phyloP scores from a whole-genome alignment of 202 grass and related monocot genomes.

The Sporobolus alterniflorus region DNA sequence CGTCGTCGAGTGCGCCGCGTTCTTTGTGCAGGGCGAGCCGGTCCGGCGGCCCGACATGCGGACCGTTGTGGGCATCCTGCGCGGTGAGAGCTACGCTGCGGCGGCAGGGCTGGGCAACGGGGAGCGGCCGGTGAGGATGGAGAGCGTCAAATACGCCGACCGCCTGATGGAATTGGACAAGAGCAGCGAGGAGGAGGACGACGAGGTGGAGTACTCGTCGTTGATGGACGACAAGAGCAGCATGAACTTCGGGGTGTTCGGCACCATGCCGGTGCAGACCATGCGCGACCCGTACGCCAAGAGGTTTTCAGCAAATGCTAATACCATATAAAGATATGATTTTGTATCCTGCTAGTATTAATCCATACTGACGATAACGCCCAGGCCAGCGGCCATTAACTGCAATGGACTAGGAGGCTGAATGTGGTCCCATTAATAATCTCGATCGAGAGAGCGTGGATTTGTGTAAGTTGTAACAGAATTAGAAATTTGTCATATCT shows the following conservation, averaged over 20 bases:
- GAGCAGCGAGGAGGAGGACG: constrained; percentile 6
- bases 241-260: constrained; percentile 63
- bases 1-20: constrained; percentile 57
- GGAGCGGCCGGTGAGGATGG: constrained; percentile 15
- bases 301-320: constrained; percentile 34
- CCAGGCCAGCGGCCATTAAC: too few relatives aligned
- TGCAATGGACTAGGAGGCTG: too few relatives aligned
- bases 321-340: constrained; percentile 30
- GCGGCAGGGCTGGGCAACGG: background rate
- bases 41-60: constrained; percentile 74
- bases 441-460: too few relatives aligned
- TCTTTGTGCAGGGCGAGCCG: constrained; percentile 71
- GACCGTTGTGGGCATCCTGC: constrained; percentile 59
- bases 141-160: constrained; percentile 64
- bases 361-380: too few relatives aligned
- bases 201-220: constrained; percentile 31
- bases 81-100: background rate
- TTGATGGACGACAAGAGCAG: constrained; percentile 55
- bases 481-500: too few relatives aligned
- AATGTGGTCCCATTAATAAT: too few relatives aligned
- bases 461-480: too few relatives aligned
- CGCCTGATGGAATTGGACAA: constrained; percentile 59
- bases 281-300: constrained; percentile 52
- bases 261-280: constrained; percentile 56
- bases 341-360: background rate